A percentile compares a stretch with the other conserved stretches of the same genome.
Conservation (phyloP, 306 rosid species). For the Prunus campanulata region DNA sequence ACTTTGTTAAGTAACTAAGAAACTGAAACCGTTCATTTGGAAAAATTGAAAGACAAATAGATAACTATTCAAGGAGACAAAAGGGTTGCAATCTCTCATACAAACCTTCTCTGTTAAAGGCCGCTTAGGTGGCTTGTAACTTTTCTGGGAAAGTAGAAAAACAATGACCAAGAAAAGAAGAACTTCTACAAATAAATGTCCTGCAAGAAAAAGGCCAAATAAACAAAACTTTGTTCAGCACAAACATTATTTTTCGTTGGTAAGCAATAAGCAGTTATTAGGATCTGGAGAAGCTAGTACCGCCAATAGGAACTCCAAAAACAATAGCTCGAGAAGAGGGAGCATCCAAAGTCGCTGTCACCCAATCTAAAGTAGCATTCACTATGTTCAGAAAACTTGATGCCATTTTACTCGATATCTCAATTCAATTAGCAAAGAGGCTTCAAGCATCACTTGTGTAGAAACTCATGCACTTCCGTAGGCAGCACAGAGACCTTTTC, state of each 20-base stretch:
- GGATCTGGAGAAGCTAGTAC: slow-evolving; percentile 38
- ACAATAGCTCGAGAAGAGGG: slow-evolving; percentile 91
- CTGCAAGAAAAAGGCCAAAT: slow-evolving; percentile 41
- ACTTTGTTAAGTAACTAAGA: neutral
- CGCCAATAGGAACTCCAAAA: slow-evolving; percentile 81
- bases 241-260: neutral
- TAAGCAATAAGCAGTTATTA: neutral
- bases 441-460: slow-evolving; percentile 31
- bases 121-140: slow-evolving; percentile 96
- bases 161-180: slow-evolving; percentile 78
- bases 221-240: neutral
- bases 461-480: slow-evolving; percentile 8
- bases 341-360: slow-evolving; percentile 57
- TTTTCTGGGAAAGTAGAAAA: slow-evolving; percentile 86
- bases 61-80: neutral
- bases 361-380: slow-evolving; percentile 61
- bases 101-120: slow-evolving; percentile 84
- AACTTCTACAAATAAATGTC: slow-evolving; percentile 83
- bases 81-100: neutral
- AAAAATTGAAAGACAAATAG: neutral
- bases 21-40: neutral
- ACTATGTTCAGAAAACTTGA: slow-evolving; percentile 41
- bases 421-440: slow-evolving; percentile 19
- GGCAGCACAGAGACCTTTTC: slow-evolving; percentile 11
- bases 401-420: slow-evolving; percentile 46